phyloP scores from a whole-genome alignment of 2,329 filamentous ascomycete species.

The Fusarium torreyae region DNA sequence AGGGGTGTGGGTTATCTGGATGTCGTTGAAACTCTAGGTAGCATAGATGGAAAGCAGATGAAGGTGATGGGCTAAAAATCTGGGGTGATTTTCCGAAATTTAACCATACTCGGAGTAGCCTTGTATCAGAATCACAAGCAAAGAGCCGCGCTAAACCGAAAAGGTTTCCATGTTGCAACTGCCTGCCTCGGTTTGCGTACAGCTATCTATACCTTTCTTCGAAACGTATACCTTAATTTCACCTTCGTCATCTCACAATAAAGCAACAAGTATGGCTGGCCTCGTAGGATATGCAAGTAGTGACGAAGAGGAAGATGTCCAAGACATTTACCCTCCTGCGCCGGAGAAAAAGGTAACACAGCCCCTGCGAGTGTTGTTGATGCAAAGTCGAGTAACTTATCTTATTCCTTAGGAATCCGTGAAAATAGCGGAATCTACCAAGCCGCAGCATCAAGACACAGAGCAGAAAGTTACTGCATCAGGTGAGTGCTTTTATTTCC shows the following conservation, averaged over 20 bases:
- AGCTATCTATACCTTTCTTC: neutral
- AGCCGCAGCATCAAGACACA: slow-evolving; percentile 9
- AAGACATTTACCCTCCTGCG: slow-evolving; percentile 22
- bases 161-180: slow-evolving; percentile 26
- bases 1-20: slow-evolving; percentile 23
- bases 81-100: slow-evolving; percentile 31
- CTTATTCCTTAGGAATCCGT: slow-evolving; percentile 16
- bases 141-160: slow-evolving; percentile 41
- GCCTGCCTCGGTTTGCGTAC: slow-evolving; percentile 33
- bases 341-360: slow-evolving; percentile 30
- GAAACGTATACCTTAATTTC: slow-evolving; percentile 15
- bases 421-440: slow-evolving; percentile 4
- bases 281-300: slow-evolving; percentile 68
- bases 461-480: slow-evolving; percentile 7
- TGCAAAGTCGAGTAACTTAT: slow-evolving; percentile 12
- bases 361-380: neutral
- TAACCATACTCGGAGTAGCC: slow-evolving; percentile 8
- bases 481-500: slow-evolving; percentile 11
- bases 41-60: slow-evolving; percentile 24
- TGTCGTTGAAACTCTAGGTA: slow-evolving; percentile 26
- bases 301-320: slow-evolving; percentile 63
- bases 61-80: slow-evolving; percentile 28
- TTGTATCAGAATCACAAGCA: slow-evolving; percentile 6
- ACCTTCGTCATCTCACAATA: slow-evolving; percentile 5
- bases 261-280: slow-evolving; percentile 56